A percentile compares a stretch with the other conserved stretches of the same genome.
These are phyloP conservation scores for Tillandsia fasciculata DNA, from an alignment of 176 grass and related monocot genomes.

Conservation along the genomic window DNA sequence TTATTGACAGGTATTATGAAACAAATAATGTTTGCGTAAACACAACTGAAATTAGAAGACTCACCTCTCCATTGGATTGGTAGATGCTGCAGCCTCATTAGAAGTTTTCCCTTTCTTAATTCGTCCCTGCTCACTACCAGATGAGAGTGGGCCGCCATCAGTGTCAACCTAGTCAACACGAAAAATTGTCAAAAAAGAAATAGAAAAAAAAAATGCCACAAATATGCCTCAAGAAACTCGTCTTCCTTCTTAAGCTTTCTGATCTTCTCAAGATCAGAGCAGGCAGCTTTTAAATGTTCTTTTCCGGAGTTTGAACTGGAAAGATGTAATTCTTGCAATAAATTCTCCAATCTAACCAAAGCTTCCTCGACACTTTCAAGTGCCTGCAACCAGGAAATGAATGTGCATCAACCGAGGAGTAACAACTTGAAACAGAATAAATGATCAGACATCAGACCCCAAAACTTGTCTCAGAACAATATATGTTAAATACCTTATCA, in stretches of 20 bases:
- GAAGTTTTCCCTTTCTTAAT: slow-evolving; percentile 15
- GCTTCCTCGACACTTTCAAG: slow-evolving; percentile 97
- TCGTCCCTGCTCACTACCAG: slow-evolving; percentile 34
- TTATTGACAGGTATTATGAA: background rate
- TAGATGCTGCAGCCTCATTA: slow-evolving; percentile 21
- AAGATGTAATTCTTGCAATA: slow-evolving; percentile 90
- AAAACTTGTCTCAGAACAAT: slow-evolving; percentile 17
- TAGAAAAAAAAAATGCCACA: background rate
- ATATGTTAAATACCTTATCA: slow-evolving; percentile 61
- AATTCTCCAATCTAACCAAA: slow-evolving; percentile 83
- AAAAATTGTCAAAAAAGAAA: slow-evolving; percentile 23
- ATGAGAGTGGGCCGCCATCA: slow-evolving; percentile 32
- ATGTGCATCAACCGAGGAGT: background rate
- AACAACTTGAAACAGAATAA: background rate
- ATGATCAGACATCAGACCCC: background rate
- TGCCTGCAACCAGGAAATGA: slow-evolving; percentile 50
- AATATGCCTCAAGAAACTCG: slow-evolving; percentile 75
- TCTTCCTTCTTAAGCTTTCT: slow-evolving; percentile 97
- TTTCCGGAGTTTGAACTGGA: slow-evolving; percentile 76
- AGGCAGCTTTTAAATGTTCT: slow-evolving; percentile 81
- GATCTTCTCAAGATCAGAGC: slow-evolving; percentile 95
- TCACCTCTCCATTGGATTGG: slow-evolving; percentile 43
- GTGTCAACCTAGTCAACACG: slow-evolving; percentile 44
- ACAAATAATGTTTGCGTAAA: background rate
- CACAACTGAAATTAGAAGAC: slow-evolving; percentile 17